Conservation (phyloP, 371 early-diverging fungal species). For the Apophysomyces ossiformis region DNA sequence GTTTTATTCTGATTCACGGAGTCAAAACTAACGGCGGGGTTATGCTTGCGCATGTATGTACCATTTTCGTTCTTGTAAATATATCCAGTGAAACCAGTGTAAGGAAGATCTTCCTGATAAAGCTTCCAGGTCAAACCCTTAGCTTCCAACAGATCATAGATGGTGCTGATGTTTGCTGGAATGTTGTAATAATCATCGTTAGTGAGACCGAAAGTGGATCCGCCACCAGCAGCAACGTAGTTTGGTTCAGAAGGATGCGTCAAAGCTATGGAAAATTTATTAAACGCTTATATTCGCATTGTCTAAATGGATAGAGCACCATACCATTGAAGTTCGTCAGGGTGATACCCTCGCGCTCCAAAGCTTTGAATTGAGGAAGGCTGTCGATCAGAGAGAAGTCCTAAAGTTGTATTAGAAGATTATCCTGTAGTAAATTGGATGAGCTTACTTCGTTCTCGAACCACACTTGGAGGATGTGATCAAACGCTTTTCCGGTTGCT, state of each 20-base stretch:
- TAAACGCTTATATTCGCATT: neutral
- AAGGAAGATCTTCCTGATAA: constrained; percentile 61
- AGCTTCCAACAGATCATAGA: constrained; percentile 63
- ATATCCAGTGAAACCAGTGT: constrained; percentile 44
- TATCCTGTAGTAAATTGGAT: neutral
- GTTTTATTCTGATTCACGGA: constrained; percentile 40
- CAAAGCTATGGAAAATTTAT: constrained; percentile 23
- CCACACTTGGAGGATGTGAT: constrained; percentile 43
- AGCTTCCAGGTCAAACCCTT: constrained; percentile 63
- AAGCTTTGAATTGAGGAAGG: constrained; percentile 22
- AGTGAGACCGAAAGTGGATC: constrained; percentile 25
- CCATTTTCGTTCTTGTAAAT: constrained; percentile 27
- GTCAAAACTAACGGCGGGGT: constrained; percentile 58
- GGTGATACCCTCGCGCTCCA: constrained; percentile 40
- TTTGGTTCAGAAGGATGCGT: constrained; percentile 60
- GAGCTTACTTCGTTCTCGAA: constrained; percentile 39
- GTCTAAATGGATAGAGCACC: neutral
- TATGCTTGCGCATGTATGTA: constrained; percentile 60
- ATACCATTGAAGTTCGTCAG: constrained; percentile 50
- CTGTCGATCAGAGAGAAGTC: constrained; percentile 26
- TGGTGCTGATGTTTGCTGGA: constrained; percentile 29
- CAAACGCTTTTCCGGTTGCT: constrained; percentile 35
- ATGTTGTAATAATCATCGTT: constrained; percentile 34
- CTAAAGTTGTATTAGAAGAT: neutral
- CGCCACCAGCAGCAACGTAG: constrained; percentile 46